phyloP scores from a whole-genome alignment of 1,284 basidiomycete genomes.

The Trichosporon sp. region DNA sequence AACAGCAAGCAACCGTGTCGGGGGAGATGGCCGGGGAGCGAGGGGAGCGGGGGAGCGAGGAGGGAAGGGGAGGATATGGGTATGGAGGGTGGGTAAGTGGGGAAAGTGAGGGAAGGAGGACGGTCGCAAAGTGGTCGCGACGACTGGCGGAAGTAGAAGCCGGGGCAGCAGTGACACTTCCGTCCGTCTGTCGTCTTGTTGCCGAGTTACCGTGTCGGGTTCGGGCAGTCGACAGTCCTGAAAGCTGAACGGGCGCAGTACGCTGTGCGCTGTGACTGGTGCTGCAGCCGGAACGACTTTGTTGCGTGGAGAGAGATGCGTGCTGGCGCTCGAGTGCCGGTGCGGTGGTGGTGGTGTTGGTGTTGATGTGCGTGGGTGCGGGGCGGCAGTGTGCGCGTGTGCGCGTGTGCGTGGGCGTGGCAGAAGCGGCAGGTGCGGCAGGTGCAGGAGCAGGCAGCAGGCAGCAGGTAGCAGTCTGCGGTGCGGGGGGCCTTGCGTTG shows the following conservation, averaged over 20 bases:
- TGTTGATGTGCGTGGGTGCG: not conserved
- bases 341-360: not conserved
- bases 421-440: not conserved
- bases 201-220: not conserved
- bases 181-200: not conserved
- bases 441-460: not conserved
- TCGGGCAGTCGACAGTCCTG: not conserved
- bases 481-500: not conserved
- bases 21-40: not conserved
- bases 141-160: not conserved
- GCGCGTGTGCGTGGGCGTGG: not conserved
- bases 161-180: not conserved
- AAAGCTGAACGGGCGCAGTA: not conserved
- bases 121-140: not conserved
- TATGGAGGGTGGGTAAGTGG: not conserved
- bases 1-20: not conserved
- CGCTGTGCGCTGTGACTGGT: too few relatives aligned
- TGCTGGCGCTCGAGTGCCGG: not conserved
- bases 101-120: not conserved
- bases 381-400: not conserved
- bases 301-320: not conserved
- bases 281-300: not conserved
- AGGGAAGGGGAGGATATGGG: not conserved
- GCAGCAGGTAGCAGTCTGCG: not conserved
- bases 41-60: too few relatives aligned